Evolutionary conservation across 176 grass and related monocot species (phyloP), one percentile per base, ranked within the genome.

Genomic region (Triticum urartu): DNA sequence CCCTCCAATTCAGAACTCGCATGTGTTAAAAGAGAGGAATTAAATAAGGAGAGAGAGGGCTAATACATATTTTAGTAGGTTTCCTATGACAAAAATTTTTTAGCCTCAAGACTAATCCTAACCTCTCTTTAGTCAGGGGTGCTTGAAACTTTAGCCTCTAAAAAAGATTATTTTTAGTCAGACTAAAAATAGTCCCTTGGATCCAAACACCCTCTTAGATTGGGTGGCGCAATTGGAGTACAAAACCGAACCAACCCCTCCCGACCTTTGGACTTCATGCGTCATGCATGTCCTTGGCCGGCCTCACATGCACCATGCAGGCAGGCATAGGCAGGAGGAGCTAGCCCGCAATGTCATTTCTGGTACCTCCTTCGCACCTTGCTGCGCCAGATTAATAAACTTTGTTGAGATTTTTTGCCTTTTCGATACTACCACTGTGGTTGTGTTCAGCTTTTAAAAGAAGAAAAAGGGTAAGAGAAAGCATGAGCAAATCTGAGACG

Each of bases 281-380:
- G 43, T 13, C 11, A 47, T 47, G 43, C 11, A 11, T 47, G 43
- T 47, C 43, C 43, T 13, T 48, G 32, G 30, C 85, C 61, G 32
- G 30, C 85, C 61, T 91, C 85, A 88, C 85, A 81, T 81, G 89
- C 85, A 78, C 77, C 67, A 54, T 81, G 85, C 68, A 81, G 65
- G 30, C 28, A 30, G 28, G 28, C 28, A 30, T 30, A 30, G 28
- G 28, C 43, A 47, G 43, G 43, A 47, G 11, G 43, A 48, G 1
- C 45, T 14, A 1, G 50, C 60, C 34, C 47, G 25, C 50, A 6
- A 28, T 79, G 36, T 84, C 11, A 64, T 50, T 50, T 70, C 36
- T 47, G 64, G 52, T 82, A n/a, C 56, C 18, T 21, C 24, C 7
- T 75, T 52, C 43, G 7, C 72, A 30, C 71, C 58, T 70, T 17